Conservation (phyloP, 768 basidiomycete genomes). For the Hericium alpestre region DNA sequence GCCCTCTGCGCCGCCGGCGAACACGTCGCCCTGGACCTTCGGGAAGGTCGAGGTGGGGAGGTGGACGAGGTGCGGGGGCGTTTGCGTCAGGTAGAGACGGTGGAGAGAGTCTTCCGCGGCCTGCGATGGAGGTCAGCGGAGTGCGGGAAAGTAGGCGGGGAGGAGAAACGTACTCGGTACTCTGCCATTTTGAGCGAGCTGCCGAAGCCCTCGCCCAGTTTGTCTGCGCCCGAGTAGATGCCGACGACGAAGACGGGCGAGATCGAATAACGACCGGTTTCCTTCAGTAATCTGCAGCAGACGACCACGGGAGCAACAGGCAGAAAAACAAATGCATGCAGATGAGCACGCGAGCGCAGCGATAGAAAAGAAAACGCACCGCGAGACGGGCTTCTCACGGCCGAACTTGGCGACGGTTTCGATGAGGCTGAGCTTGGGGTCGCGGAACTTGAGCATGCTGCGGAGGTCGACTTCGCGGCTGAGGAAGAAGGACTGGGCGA, state of each 20-base stretch:
- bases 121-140: conserved; percentile 23
- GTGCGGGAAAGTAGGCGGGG: conserved; percentile 1
- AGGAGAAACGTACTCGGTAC: conserved; percentile 47
- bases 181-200: conserved; percentile 91
- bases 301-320: neutral
- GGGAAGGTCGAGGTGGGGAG: conserved; percentile 73
- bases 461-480: conserved; percentile 75
- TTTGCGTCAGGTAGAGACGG: conserved; percentile 72
- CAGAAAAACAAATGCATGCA: neutral
- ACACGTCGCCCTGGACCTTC: conserved; percentile 40
- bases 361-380: conserved; percentile 31
- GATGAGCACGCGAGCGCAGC: conserved; percentile 1
- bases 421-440: conserved; percentile 69
- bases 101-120: conserved; percentile 82
- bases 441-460: conserved; percentile 66
- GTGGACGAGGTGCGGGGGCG: conserved; percentile 55
- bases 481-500: conserved; percentile 84
- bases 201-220: conserved; percentile 93
- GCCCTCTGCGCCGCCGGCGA: conserved; percentile 33
- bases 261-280: conserved; percentile 85
- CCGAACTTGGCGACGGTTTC: conserved; percentile 64
- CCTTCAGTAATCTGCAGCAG: conserved; percentile 63
- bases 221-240: conserved; percentile 70
- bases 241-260: conserved; percentile 95
- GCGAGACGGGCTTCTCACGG: conserved; percentile 55